Percentiles rank a stretch among this genome's conserved stretches.
Conservation (phyloP, 768 basidiomycete species). For the Mycena leptocephala region DNA sequence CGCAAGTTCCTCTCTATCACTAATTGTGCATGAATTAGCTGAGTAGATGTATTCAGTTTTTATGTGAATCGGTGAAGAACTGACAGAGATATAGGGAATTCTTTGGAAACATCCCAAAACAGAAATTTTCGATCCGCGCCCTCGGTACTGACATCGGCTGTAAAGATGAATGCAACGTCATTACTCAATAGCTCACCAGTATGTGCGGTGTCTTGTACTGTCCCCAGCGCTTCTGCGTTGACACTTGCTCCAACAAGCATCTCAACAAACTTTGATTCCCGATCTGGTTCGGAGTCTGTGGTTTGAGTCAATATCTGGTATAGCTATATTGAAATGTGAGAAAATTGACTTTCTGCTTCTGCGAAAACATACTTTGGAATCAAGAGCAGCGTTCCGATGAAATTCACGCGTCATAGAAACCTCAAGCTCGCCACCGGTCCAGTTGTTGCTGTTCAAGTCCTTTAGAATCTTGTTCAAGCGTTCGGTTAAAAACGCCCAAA, state of each 20-base stretch:
- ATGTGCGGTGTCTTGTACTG: conserved; percentile 27
- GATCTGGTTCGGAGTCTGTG: background rate
- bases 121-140: too few species aligned
- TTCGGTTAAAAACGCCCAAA: conserved; percentile 48
- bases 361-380: conserved; percentile 28
- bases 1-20: too few species aligned
- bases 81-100: too few species aligned
- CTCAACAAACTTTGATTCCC: conserved; percentile 13
- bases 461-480: conserved; percentile 48
- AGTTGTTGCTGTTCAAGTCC: conserved; percentile 44
- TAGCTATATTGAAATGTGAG: background rate
- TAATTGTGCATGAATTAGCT: too few species aligned
- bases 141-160: too few species aligned
- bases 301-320: background rate
- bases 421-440: conserved; percentile 44
- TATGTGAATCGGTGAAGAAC: too few species aligned
- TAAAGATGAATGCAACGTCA: background rate
- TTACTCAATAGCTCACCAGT: background rate
- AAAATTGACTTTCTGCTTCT: background rate
- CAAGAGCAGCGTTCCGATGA: conserved; percentile 25
- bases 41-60: too few species aligned
- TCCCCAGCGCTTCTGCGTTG: conserved; percentile 27
- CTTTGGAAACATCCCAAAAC: too few species aligned
- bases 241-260: background rate
- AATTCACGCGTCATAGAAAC: conserved; percentile 47